phyloP scores from a whole-genome alignment of 306 rosid species.

The Begonia peltatifolia region DNA sequence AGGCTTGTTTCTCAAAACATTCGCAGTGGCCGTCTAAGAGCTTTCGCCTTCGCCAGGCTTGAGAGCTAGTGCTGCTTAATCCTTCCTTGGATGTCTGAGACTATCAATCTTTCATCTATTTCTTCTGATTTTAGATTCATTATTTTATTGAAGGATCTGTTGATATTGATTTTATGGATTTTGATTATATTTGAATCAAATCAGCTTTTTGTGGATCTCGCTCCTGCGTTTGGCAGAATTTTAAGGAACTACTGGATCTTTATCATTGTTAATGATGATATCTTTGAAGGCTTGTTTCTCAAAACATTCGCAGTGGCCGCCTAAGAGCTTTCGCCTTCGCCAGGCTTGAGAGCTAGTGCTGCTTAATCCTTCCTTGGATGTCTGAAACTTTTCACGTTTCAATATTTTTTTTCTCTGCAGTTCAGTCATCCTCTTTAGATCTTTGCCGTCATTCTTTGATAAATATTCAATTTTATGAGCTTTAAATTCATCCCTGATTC shows the following conservation, averaged over 20 bases:
- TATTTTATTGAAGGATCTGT: too few species aligned
- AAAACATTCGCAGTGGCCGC: slow-evolving; percentile 25
- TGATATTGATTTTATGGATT: too few species aligned
- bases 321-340: slow-evolving; percentile 26
- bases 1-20: slow-evolving; percentile 1
- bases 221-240: too few species aligned
- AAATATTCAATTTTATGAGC: too few species aligned
- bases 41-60: slow-evolving; percentile 4
- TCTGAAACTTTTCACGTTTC: slow-evolving; percentile 2
- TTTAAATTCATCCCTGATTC: too few species aligned
- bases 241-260: too few species aligned
- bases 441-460: too few species aligned
- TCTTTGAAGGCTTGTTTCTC: slow-evolving; percentile 20
- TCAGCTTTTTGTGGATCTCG: too few species aligned
- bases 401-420: neutral
- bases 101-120: too few species aligned
- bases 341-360: slow-evolving; percentile 25
- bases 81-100: slow-evolving; percentile 6
- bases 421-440: too few species aligned
- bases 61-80: slow-evolving; percentile 3
- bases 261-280: slow-evolving; percentile 10
- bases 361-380: slow-evolving; percentile 27
- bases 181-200: too few species aligned
- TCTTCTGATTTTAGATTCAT: too few species aligned
- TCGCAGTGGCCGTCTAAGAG: slow-evolving; percentile 1